Base-by-base conservation (phyloP, 2,329 filamentous ascomycete species). In the Calonectria crousiana region DNA sequence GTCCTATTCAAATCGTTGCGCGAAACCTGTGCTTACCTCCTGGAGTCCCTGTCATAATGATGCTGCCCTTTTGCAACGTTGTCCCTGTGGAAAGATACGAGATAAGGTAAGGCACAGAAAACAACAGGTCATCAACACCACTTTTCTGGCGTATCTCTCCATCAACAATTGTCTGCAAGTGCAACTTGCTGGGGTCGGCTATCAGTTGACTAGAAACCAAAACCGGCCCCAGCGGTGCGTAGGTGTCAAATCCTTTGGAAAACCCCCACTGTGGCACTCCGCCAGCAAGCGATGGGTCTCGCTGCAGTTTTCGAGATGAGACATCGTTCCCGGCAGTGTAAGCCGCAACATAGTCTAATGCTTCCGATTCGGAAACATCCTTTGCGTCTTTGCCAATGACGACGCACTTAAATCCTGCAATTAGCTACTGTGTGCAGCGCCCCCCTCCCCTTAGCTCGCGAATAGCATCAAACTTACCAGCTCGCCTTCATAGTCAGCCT, bases 251-350 rank as follows among this genome's bases (percentile, higher is more conserved):
- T 0, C 89, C 88, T 76, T 92, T 91, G 20, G 85, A 87, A 75
- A 91, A 92, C 0, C 87, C 86, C 88, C 88, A 91, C 78, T 92
- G 90, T 0, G 89, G 90, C 0, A 91, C 87, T 0, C 82, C 84
- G 0, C 89, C 89, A 0, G 89, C 89, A 2, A 86, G 82, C 0
- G 80, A 81, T 0, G 88, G 86, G 26, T 90, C 87, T 4, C 88
- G 82, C 75, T 92, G 90, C 41, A 87, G 82, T 74, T 90, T 89
- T 0, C 90, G 86, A 0, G 86, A 85, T 0, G 88, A 89, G 0
- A 92, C 84, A 75, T 92, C 90, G 75, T 92, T 92, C 36, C 89
- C 89, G 36, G 82, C 83, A 0, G 88, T 87, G 78, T 91, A 92
- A 9, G 86, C 90, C 1, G 87, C 87, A 10, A 92, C 84, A 75